Percentiles rank a stretch among this genome's conserved stretches.
phyloP scores from a whole-genome alignment of 345 rosid genomes.

The Rhodamnia argentea region DNA sequence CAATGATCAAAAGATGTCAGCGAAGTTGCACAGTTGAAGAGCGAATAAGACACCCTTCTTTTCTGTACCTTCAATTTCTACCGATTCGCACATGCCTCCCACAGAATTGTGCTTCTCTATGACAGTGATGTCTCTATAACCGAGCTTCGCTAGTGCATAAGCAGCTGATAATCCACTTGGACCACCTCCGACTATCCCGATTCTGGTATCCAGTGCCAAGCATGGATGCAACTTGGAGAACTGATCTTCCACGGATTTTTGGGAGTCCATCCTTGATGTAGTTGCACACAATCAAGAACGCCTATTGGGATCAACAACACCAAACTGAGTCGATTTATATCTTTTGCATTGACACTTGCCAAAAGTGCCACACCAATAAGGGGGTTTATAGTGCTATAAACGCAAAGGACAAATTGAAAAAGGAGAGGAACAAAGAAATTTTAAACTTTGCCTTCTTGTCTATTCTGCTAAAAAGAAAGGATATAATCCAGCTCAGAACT shows the following conservation, averaged over 20 bases:
- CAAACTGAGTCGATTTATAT: neutral
- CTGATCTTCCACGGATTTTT: conserved; percentile 35
- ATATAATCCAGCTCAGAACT: neutral
- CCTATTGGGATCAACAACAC: neutral
- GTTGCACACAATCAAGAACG: neutral
- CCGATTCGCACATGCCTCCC: conserved; percentile 68
- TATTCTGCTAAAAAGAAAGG: neutral
- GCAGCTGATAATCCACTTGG: conserved; percentile 69
- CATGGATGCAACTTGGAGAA: conserved; percentile 54
- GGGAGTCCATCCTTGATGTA: conserved; percentile 23
- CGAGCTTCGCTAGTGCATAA: conserved; percentile 50
- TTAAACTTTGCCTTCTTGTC: neutral
- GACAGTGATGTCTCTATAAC: conserved; percentile 41
- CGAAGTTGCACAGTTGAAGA: neutral
- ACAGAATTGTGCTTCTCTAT: conserved; percentile 52
- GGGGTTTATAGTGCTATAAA: neutral
- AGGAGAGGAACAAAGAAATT: neutral
- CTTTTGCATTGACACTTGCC: neutral
- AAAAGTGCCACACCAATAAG: neutral
- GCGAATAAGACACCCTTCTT: neutral
- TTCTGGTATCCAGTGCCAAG: conserved; percentile 36
- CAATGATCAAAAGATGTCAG: neutral
- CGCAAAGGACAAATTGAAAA: neutral
- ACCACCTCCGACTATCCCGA: conserved; percentile 55
- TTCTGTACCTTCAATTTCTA: conserved; percentile 47